These are phyloP conservation scores for Ophiosphaerella korrae DNA, from an alignment of 2,329 filamentous ascomycete species.

Conservation along the genomic window DNA sequence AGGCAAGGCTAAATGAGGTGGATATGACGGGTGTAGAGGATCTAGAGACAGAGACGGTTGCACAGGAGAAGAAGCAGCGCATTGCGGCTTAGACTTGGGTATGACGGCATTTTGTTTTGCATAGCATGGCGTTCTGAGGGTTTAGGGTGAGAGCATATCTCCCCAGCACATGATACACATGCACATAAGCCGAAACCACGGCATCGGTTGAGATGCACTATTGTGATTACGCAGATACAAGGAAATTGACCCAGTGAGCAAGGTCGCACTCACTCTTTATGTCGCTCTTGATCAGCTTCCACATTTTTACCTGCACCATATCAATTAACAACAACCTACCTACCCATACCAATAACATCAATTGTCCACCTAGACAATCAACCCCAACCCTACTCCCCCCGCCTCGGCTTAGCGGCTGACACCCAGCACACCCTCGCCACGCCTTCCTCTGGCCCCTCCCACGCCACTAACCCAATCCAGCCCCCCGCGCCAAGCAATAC, in stretches of 20 bases:
- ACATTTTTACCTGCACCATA: neutral
- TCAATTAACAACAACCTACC: neutral
- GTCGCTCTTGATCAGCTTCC: neutral
- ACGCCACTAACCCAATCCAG: conserved; percentile 18
- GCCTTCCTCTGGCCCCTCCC: neutral
- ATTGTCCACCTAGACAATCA: neutral
- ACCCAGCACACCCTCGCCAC: no score
- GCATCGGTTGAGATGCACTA: no score
- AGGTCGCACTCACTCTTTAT: no score
- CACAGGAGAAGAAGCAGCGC: conserved; percentile 31
- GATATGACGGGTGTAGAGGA: conserved; percentile 18
- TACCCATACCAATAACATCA: neutral
- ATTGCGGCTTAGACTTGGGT: conserved; percentile 18
- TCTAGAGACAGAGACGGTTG: conserved; percentile 41
- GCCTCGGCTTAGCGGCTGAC: no score
- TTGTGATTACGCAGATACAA: no score
- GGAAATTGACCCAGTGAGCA: no score
- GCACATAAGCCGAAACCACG: neutral
- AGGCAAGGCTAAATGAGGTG: conserved; percentile 49
- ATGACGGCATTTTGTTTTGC: conserved; percentile 8
- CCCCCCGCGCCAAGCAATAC: conserved; percentile 15
- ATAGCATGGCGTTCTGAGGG: conserved; percentile 27
- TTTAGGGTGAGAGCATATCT: neutral
- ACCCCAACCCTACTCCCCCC: no score
- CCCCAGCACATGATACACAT: neutral